Base-by-base conservation (phyloP, 2,329 filamentous ascomycete genomes). In the Trichophyton schoenleinii region DNA sequence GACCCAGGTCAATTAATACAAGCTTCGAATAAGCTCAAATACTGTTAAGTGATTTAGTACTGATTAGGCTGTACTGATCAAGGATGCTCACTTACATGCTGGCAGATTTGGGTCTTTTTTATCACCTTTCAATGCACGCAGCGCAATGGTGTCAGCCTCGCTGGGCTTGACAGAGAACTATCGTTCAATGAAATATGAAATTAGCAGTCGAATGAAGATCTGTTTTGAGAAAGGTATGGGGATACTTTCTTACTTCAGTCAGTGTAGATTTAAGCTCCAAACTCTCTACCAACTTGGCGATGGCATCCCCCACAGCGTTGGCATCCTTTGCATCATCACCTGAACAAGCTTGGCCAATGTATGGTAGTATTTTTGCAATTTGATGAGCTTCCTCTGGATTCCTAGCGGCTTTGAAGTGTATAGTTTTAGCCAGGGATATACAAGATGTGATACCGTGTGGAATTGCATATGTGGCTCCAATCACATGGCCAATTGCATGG, bases 361-460 rank as follows among this genome's bases (percentile, higher is more conserved):
- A 68, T 1, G 66, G 65, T 59, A 70, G 34, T 31, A 70, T 66
- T 9, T 52, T 62, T 2, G 68, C 68, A 53, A 70, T 66, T 36
- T 64, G 59, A 9, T 59, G 60, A 28, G 64, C 65, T 31, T 63
- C 61, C 48, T 60, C 62, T 3, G 62, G 49, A 9, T 41, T 42
- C 36, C 46, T 62, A 18, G 61, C 52, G 5, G 62, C 63, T 44
- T 63, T 63, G 41, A 60, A 62, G 53, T 63, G 62, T 28, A 65
- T 41, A n/a, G 62, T 62, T 42, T 58, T 55, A 8, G 58, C 63
- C 42, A 65, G 48, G 22, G 46, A 63, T 36, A 65, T 62, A 61
- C 63, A 65, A 15, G 63, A 65, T 38, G 63, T 65, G 34, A 63
- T 63, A 6, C 63, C 63, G 53, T 65, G 63, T 7, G 63, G 62